phyloP scores from a whole-genome alignment of 495 filamentous ascomycete genomes.

The Aspergillus campestris region DNA sequence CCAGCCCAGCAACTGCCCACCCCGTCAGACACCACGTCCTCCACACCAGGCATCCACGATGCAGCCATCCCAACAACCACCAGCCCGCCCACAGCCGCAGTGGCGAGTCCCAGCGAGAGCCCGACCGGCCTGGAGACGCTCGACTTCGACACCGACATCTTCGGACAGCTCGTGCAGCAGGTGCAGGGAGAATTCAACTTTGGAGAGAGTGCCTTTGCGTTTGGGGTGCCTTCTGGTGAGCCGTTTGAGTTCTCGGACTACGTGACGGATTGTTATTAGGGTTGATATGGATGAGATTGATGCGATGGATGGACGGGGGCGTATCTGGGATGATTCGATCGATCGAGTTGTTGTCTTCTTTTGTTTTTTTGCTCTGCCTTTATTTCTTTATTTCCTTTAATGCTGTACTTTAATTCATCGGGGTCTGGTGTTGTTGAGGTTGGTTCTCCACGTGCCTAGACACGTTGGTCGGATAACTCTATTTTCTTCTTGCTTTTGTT shows the following conservation, averaged over 20 bases:
- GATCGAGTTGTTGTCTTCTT: too few species aligned
- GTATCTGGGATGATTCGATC: too few species aligned
- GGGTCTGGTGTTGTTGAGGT: too few species aligned
- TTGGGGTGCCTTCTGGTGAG: neutral
- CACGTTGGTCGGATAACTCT: too few species aligned
- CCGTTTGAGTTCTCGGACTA: conserved; percentile 11
- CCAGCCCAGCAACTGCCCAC: neutral
- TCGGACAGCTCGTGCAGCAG: conserved; percentile 13
- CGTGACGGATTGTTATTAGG: conserved; percentile 9
- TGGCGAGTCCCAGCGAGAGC: neutral
- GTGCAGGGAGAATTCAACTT: conserved; percentile 5
- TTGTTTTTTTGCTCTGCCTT: too few species aligned
- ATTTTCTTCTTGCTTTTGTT: too few species aligned
- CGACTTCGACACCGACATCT: conserved; percentile 6
- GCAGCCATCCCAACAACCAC: neutral
- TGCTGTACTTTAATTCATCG: too few species aligned
- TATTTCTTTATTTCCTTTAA: too few species aligned
- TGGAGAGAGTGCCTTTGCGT: neutral
- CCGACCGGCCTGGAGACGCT: neutral
- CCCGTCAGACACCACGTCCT: conserved; percentile 2
- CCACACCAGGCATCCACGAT: conserved; percentile 2
- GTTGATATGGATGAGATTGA: conserved; percentile 42
- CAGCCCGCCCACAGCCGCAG: too few species aligned
- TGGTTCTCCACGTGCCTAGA: too few species aligned
- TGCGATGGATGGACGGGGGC: conserved; percentile 81